Percentiles rank a stretch among this genome's conserved stretches.
These are phyloP conservation scores for Rhizoctonia solani DNA, from an alignment of 1,284 basidiomycete species.

Conservation along the genomic window DNA sequence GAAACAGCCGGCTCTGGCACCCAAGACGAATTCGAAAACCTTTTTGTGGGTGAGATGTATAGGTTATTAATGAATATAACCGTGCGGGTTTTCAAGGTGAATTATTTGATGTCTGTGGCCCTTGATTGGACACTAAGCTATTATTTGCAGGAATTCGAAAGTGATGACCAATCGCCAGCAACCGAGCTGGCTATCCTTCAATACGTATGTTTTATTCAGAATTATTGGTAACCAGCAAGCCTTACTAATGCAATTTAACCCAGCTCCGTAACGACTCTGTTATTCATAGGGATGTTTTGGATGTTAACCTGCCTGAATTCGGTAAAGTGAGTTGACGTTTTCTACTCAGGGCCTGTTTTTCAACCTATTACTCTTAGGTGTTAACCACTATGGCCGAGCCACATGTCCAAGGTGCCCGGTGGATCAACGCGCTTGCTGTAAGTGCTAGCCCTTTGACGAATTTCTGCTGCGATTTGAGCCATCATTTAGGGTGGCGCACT, in stretches of 20 bases:
- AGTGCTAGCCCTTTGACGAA: neutral
- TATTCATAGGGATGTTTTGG: neutral
- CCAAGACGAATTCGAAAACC: neutral
- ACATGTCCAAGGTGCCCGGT: conserved; percentile 22
- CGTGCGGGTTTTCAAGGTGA: neutral
- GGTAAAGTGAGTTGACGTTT: neutral
- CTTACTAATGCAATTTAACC: neutral
- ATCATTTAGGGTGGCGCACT: conserved; percentile 3
- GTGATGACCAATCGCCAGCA: neutral
- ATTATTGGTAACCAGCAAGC: neutral
- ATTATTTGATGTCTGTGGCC: neutral
- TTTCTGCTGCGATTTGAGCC: neutral
- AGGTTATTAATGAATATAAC: conserved; percentile 26
- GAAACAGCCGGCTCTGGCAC: neutral
- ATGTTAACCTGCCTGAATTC: neutral
- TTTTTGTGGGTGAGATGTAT: neutral
- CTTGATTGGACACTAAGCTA: neutral
- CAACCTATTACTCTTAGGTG: neutral
- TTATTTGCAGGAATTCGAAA: conserved; percentile 10
- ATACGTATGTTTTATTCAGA: conserved; percentile 2
- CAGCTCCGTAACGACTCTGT: conserved; percentile 19
- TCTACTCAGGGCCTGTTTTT: neutral
- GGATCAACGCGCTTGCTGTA: conserved; percentile 26
- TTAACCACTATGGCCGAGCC: neutral
- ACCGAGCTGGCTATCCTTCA: neutral